Conservation (phyloP, 345 rosid genomes). For the Geranium rotundifolium region DNA sequence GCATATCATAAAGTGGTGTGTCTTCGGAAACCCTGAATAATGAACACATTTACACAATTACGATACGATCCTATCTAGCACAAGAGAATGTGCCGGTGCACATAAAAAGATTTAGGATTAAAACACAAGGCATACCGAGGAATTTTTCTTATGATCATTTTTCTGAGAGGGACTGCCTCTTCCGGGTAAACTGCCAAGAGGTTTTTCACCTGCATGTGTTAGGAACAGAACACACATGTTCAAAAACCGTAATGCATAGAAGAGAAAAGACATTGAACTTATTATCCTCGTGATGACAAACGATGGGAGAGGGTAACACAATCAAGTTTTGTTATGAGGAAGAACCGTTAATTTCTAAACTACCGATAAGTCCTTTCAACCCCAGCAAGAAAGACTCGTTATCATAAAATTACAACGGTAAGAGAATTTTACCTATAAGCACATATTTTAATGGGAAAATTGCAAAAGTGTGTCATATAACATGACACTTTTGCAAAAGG, state of each 20-base stretch:
- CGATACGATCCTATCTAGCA: background rate
- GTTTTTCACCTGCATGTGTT: constrained; percentile 57
- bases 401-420: too few species aligned
- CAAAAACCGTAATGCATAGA: background rate
- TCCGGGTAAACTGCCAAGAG: constrained; percentile 71
- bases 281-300: background rate
- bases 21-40: constrained; percentile 61
- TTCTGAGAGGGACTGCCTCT: constrained; percentile 64
- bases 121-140: constrained; percentile 38
- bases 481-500: too few species aligned
- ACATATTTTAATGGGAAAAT: too few species aligned
- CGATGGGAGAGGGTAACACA: too few species aligned
- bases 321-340: too few species aligned
- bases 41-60: constrained; percentile 8
- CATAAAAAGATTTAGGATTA: too few species aligned
- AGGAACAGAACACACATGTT: constrained; percentile 2
- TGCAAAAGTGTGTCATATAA: too few species aligned
- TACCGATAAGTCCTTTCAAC: too few species aligned
- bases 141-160: constrained; percentile 79
- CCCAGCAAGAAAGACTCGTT: too few species aligned
- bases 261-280: background rate
- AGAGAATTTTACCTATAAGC: too few species aligned
- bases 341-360: too few species aligned
- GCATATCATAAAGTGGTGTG: constrained; percentile 83
- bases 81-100: background rate